Evolutionary conservation across 2,329 filamentous ascomycete species (phyloP).

Genomic region (Talaromyces sp.): DNA sequence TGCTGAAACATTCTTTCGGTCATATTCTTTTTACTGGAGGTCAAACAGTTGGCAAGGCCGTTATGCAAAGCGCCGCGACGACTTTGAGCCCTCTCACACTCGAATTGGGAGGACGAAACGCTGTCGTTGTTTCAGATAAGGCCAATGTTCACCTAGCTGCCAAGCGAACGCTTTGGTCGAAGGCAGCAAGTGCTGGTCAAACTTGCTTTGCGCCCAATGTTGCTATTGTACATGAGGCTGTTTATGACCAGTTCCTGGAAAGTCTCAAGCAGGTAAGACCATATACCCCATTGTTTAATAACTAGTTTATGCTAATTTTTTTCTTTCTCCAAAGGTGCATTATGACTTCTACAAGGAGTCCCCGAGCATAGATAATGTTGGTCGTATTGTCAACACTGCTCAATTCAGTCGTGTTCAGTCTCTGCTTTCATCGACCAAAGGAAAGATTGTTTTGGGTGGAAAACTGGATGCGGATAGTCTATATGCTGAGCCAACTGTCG

Average conservation of each 20-base stretch:
- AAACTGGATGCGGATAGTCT: background rate
- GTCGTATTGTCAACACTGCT: constrained; percentile 2
- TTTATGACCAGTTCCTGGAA: background rate
- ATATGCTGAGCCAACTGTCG: background rate
- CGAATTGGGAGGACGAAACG: constrained; percentile 7
- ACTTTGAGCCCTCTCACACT: constrained; percentile 3
- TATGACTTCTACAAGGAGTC: constrained; percentile 3
- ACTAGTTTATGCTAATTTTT: background rate
- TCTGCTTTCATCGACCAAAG: constrained; percentile 2
- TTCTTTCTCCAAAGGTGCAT: background rate
- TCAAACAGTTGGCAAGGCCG: constrained; percentile 2
- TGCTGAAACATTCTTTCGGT: constrained; percentile 3
- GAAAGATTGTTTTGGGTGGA: background rate
- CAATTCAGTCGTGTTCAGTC: constrained; percentile 1
- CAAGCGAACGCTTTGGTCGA: constrained; percentile 1
- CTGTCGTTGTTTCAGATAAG: constrained; percentile 1
- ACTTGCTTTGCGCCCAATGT: constrained; percentile 10
- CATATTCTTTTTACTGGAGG: constrained; percentile 8
- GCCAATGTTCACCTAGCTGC: constrained; percentile 7
- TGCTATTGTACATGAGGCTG: constrained; percentile 7
- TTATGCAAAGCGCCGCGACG: constrained; percentile 4
- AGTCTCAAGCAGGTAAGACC: background rate
- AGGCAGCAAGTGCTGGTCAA: constrained; percentile 7
- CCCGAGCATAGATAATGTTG: background rate
- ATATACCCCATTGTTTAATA: background rate